phyloP scores from a whole-genome alignment of 768 basidiomycete species.

The Trametopsis cervina region DNA sequence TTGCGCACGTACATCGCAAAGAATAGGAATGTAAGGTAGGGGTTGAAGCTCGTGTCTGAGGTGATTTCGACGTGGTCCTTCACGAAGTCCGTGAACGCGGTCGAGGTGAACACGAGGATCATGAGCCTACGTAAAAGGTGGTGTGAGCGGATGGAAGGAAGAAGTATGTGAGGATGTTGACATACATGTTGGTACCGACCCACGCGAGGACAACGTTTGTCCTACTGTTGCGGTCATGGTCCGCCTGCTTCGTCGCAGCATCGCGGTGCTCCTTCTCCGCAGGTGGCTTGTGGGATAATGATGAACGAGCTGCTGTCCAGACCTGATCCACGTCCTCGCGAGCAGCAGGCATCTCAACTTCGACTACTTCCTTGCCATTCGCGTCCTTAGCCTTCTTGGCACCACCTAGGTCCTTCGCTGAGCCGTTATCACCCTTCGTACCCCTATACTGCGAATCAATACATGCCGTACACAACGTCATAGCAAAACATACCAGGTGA shows the following conservation, averaged over 20 bases:
- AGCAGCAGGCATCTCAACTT: slow-evolving; percentile 76
- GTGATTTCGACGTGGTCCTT: slow-evolving; percentile 43
- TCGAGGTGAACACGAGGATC: slow-evolving; percentile 72
- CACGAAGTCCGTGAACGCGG: slow-evolving; percentile 72
- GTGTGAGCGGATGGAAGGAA: neutral
- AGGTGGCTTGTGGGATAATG: slow-evolving; percentile 62
- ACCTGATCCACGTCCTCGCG: slow-evolving; percentile 85
- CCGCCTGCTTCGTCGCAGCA: slow-evolving; percentile 83
- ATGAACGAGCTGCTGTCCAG: slow-evolving; percentile 70
- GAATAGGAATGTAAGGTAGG: slow-evolving; percentile 85
- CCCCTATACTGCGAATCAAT: slow-evolving; percentile 42
- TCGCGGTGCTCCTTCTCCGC: slow-evolving; percentile 77
- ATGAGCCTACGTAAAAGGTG: slow-evolving; percentile 39
- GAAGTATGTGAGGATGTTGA: slow-evolving; percentile 15
- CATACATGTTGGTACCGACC: slow-evolving; percentile 81
- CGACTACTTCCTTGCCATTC: slow-evolving; percentile 81
- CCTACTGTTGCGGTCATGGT: slow-evolving; percentile 77
- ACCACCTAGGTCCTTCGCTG: slow-evolving; percentile 81
- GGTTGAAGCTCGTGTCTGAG: slow-evolving; percentile 64
- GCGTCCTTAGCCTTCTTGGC: slow-evolving; percentile 86
- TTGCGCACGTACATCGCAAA: slow-evolving; percentile 39
- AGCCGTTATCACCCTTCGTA: slow-evolving; percentile 87
- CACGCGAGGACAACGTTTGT: slow-evolving; percentile 82
- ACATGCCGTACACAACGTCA: neutral
- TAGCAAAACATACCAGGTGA: slow-evolving; percentile 48